A percentile compares a stretch with the other conserved stretches of the same genome.
These are phyloP conservation scores for Annulohypoxylon stygium DNA, from an alignment of 495 filamentous ascomycete genomes.

Conservation along the genomic window DNA sequence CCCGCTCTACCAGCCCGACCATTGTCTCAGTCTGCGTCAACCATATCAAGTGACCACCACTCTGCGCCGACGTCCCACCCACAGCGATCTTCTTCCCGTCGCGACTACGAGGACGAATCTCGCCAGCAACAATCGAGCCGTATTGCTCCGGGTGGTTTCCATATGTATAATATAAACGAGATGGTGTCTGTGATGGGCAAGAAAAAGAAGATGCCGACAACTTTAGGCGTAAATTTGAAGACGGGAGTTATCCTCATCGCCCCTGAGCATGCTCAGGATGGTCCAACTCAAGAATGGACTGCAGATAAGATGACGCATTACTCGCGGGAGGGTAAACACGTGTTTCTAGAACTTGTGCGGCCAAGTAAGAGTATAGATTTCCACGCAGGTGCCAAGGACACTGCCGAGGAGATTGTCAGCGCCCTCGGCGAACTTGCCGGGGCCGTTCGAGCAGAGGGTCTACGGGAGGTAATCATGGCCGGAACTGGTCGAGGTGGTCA, in stretches of 20 bases:
- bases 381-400: constrained; percentile 97
- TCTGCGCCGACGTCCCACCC: constrained; percentile 50
- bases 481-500: constrained; percentile 70
- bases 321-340: constrained; percentile 96
- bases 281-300: constrained; percentile 89
- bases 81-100: constrained; percentile 43
- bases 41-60: constrained; percentile 62
- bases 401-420: constrained; percentile 89
- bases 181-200: constrained; percentile 95
- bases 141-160: constrained; percentile 77
- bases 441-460: constrained; percentile 81
- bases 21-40: constrained; percentile 64
- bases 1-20: constrained; percentile 78
- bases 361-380: constrained; percentile 96
- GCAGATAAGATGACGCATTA: constrained; percentile 95
- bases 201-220: constrained; percentile 97
- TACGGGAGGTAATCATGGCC: constrained; percentile 88
- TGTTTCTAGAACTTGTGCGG: constrained; percentile 91
- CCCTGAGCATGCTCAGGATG: constrained; percentile 83
- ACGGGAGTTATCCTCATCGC: constrained; percentile 92
- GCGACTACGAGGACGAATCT: constrained; percentile 44
- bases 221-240: constrained; percentile 86
- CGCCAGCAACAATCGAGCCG: constrained; percentile 59
- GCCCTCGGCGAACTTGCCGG: constrained; percentile 91
- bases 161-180: constrained; percentile 96